phyloP scores from a whole-genome alignment of 495 filamentous ascomycete species.

The Aspergillus indologenus region DNA sequence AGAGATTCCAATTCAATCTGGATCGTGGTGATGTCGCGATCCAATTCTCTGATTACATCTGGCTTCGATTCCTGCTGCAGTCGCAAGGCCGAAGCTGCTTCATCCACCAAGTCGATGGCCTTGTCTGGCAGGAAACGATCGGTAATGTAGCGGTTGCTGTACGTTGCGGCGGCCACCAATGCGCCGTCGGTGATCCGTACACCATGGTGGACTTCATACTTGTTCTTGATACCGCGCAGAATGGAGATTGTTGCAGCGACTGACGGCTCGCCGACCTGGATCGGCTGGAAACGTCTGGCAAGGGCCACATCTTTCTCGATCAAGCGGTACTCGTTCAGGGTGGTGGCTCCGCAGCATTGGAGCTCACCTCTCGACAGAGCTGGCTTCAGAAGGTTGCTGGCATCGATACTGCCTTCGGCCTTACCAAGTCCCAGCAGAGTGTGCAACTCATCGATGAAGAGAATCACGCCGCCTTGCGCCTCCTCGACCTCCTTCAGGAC shows the following conservation, averaged over 20 bases:
- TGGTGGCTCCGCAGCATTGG: conserved; percentile 94
- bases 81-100: conserved; percentile 85
- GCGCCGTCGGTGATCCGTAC: conserved; percentile 92
- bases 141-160: conserved; percentile 94
- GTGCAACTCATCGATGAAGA: conserved; percentile 96
- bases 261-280: conserved; percentile 80
- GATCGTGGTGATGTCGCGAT: conserved; percentile 93
- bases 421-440: conserved; percentile 89
- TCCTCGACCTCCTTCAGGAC: conserved; percentile 89
- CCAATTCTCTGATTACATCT: conserved; percentile 83
- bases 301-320: conserved; percentile 97
- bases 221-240: conserved; percentile 91
- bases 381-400: conserved; percentile 94
- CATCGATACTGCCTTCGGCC: conserved; percentile 93
- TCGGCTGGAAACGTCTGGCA: conserved; percentile 90
- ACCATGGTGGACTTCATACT: conserved; percentile 92
- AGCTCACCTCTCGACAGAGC: conserved; percentile 86
- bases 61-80: conserved; percentile 97
- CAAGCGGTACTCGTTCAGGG: conserved; percentile 80
- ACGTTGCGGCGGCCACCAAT: conserved; percentile 84
- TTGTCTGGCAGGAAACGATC: conserved; percentile 95
- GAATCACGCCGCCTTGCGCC: conserved; percentile 81
- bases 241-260: conserved; percentile 95
- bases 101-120: conserved; percentile 94
- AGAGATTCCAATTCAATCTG: conserved; percentile 97